Base-by-base conservation (phyloP, 257 asterid genomes). In the Haberlea rhodopensis region DNA sequence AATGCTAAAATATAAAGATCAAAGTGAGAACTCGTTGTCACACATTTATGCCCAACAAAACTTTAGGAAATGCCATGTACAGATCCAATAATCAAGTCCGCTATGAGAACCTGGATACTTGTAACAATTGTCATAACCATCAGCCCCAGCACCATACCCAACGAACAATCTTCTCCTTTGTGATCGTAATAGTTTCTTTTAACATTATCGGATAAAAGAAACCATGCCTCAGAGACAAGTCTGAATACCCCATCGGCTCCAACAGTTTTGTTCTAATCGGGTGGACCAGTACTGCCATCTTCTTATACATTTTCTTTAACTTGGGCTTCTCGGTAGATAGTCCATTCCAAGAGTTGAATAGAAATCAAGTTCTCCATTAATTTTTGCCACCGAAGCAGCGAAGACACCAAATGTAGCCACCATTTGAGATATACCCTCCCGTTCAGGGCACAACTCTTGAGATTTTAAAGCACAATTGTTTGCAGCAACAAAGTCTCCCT, bases 231-330 rank as follows among this genome's bases (percentile, higher is more conserved):
- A 52, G 96, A 91, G 57, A 91, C 85, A 52, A 88, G 87, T 51
- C 88, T 82, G 64, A 91, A 86, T 32, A 96, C 95, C 22, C 87
- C 97, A 65, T 89, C 96, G 71, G 95, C 97, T 62, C 98, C 98
- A 63, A 86, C 77, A 28, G 95, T 87, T 77, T 75, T 87, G 75
- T 92, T 92, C 80, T 92, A 89, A 73, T 92, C 98, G 98, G 98
- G 81, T 92, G 98, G 63, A 92, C 87, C 66, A 92, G 72, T 43
- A 89, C 84, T 8, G 96, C 98, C 90, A 92, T 72, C 84, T 87
- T 92, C 70, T 81, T 85, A 65, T 85, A 92, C 70, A 81, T 96
- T 72, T 80, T 92, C 85, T 92, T 92, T 63, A 92, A 52, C 76
- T 85, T 83, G 66, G 95, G 76, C 74, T 70, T 84, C 60, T 85